Evolutionary conservation across 768 basidiomycete genomes (phyloP).

Genomic region (Podaxis rugospora): DNA sequence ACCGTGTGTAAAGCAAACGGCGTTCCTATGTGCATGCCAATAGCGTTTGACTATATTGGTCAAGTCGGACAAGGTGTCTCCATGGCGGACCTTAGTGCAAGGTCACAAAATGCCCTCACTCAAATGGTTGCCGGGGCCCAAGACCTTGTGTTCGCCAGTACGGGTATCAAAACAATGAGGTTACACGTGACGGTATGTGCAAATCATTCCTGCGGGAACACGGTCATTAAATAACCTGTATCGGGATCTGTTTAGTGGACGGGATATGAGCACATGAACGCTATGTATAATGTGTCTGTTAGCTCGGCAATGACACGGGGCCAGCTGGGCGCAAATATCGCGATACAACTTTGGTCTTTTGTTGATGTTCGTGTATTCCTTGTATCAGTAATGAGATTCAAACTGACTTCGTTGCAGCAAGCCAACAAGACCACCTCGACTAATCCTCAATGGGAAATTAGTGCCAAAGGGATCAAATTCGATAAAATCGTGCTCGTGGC

Average conservation of each 20-base stretch:
- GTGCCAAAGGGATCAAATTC: constrained; percentile 5
- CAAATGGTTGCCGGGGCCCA: constrained; percentile 14
- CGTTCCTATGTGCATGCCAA: neutral
- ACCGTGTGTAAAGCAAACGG: neutral
- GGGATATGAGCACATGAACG: constrained; percentile 10
- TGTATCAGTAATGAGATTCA: neutral
- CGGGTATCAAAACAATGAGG: neutral
- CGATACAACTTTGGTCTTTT: constrained; percentile 17
- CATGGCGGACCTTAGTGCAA: constrained; percentile 4
- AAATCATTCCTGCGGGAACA: constrained; percentile 7
- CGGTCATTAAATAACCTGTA: constrained; percentile 13
- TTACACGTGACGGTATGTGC: constrained; percentile 12
- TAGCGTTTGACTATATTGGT: constrained; percentile 8
- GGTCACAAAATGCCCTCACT: constrained; percentile 4
- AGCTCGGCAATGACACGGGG: constrained; percentile 34
- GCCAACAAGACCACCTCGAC: constrained; percentile 13
- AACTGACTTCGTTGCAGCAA: neutral
- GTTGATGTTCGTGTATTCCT: constrained; percentile 6
- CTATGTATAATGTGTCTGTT: constrained; percentile 2
- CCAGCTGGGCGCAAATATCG: constrained; percentile 33
- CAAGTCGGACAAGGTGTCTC: constrained; percentile 7
- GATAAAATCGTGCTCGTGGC: constrained; percentile 13
- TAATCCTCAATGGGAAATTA: constrained; percentile 8
- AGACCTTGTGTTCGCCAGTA: constrained; percentile 4
- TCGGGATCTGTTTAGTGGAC: constrained; percentile 9